Conservation (phyloP, 1,139 yeast species). For the Arxiozyma slooffiae region DNA sequence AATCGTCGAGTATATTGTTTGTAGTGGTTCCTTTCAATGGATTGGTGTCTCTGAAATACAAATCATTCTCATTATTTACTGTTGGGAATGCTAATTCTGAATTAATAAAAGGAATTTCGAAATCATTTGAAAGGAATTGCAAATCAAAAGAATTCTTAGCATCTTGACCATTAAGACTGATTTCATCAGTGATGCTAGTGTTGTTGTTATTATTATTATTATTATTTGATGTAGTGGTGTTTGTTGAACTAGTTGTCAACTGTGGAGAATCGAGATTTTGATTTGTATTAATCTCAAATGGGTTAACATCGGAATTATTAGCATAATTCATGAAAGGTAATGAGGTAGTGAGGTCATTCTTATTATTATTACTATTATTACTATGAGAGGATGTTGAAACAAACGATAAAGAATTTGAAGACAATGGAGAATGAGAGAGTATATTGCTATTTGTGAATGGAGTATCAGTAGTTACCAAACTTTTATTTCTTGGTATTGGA, state of each 20-base stretch:
- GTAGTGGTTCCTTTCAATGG: not conserved
- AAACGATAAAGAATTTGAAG: constrained; percentile 3
- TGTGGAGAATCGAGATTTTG: constrained; percentile 7
- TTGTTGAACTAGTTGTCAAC: constrained; percentile 7
- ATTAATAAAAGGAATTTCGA: constrained; percentile 17
- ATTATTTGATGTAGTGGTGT: not conserved
- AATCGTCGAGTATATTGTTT: constrained; percentile 3
- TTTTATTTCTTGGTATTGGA: constrained; percentile 49
- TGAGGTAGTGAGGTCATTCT: not conserved
- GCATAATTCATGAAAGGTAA: not conserved
- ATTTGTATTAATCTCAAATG: constrained; percentile 1
- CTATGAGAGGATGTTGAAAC: not conserved
- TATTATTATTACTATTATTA: not conserved
- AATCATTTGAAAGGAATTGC: constrained; percentile 1
- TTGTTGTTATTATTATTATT: not conserved
- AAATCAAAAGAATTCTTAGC: constrained; percentile 4
- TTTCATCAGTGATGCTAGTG: not conserved
- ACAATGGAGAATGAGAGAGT: constrained; percentile 3
- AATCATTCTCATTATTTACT: not conserved
- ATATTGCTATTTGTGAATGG: not conserved
- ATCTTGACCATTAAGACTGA: not conserved
- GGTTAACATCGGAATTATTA: not conserved
- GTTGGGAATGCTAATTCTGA: constrained; percentile 20
- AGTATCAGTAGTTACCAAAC: not conserved
- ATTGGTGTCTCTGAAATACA: constrained; percentile 7